Evolutionary conservation across 2,329 filamentous ascomycete genomes (phyloP), one percentile per base, ranked within the genome.

Genomic region (Fusarium mundagurra): DNA sequence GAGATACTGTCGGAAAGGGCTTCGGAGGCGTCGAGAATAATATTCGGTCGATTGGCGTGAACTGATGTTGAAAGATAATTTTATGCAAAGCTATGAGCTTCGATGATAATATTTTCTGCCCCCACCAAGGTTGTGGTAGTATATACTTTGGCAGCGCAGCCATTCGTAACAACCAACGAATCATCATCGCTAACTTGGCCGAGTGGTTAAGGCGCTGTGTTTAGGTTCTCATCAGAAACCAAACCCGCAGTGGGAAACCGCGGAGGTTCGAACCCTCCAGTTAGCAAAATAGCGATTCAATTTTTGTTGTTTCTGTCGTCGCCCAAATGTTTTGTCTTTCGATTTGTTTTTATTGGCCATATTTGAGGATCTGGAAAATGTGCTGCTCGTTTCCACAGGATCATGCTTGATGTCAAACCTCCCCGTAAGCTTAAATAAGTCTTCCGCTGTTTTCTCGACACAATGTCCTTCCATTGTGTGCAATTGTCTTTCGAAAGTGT

Each of bases 201-300:
- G 72, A 74, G 72, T 75, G 72, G 72, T 74, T 74, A 74, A 74
- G 72, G 72, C 72, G 72, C 72, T 74, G 72, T 74, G 72, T 74
- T 74, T 74, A 74, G 72, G 72, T 75, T 74, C 50, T 73, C 6
- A 70, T 75, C 57, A 62, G 61, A 72, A 75, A 69, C 72, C 72
- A 75, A 74, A 73, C 68, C 72, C 72, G 72, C 72, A 74, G 72
- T 74, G 72, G 72, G 72, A 74, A 74, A 74, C 72, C 72, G 72
- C 72, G 72, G 72, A 74, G 72, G 72, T 74, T 74, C 72, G 72
- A 74, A 74, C 72, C 72, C 72, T 74, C 72, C 72, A 74, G 72
- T 75, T 75, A 74, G 72, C 72, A 74, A 67, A 41, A 8, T 3
- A 69, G 51, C 64, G 50, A 61, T 65, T 65, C 58, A 31, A 2